Percentiles rank a stretch among this genome's conserved stretches.
Evolutionary conservation across 2,329 filamentous ascomycete genomes (phyloP).

Genomic region (Pleurostoma richardsiae): DNA sequence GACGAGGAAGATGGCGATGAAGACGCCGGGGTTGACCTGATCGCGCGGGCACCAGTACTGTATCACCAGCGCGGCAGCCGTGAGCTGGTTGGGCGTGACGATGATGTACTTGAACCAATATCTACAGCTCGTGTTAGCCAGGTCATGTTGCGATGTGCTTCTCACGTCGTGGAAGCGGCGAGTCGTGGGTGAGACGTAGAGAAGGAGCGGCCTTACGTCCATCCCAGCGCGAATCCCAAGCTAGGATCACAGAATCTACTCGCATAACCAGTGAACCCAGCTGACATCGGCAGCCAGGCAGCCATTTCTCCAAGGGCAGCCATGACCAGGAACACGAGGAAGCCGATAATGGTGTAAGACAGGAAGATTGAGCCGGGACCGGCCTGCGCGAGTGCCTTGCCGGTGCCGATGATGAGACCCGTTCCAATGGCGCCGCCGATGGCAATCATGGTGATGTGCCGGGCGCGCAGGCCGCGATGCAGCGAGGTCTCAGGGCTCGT

Average conservation of each 20-base stretch:
- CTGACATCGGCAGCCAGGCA: constrained; percentile 70
- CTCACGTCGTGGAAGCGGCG: not conserved
- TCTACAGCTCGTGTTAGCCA: constrained; percentile 16
- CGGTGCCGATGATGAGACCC: constrained; percentile 67
- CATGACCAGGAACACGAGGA: constrained; percentile 78
- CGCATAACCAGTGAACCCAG: constrained; percentile 79
- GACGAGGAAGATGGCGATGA: constrained; percentile 67
- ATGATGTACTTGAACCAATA: constrained; percentile 79
- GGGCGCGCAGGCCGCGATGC: constrained; percentile 47
- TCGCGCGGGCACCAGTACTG: constrained; percentile 68
- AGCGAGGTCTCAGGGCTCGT: constrained; percentile 16
- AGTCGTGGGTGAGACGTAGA: not conserved
- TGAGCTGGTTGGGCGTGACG: constrained; percentile 78
- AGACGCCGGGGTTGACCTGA: constrained; percentile 70
- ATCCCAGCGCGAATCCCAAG: constrained; percentile 74
- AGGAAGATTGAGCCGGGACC: constrained; percentile 66
- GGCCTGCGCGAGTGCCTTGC: constrained; percentile 46
- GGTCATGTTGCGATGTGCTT: constrained; percentile 12
- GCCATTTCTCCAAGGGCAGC: constrained; percentile 80
- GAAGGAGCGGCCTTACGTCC: constrained; percentile 42
- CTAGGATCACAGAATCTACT: constrained; percentile 75
- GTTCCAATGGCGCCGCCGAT: constrained; percentile 73
- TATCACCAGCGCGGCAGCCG: constrained; percentile 73
- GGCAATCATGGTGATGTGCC: constrained; percentile 57
- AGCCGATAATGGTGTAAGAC: constrained; percentile 63